A percentile compares a stretch with the other conserved stretches of the same genome.
Conservation (phyloP, 495 filamentous ascomycete genomes). For the Podospora bellae-mahoneyi region DNA sequence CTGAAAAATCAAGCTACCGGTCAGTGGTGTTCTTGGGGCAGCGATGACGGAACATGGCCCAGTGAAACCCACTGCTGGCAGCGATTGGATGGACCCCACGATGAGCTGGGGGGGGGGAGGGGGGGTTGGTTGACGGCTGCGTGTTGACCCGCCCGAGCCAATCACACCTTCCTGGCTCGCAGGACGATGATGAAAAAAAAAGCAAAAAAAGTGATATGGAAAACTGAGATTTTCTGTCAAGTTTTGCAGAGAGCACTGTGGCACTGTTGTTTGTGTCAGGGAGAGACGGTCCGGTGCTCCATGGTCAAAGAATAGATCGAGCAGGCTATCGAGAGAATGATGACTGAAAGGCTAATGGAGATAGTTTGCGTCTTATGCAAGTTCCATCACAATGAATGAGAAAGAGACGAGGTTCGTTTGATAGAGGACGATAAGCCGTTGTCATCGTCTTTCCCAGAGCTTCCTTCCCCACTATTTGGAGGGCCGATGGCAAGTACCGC, state of each 20-base stretch:
- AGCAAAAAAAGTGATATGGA: not conserved
- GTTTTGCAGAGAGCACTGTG: not conserved
- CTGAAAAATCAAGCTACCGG: not conserved
- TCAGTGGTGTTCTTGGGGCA: not conserved
- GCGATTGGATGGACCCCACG: not conserved
- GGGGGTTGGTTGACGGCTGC: not conserved
- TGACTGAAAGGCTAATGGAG: too few relatives aligned
- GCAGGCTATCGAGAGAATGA: too few relatives aligned
- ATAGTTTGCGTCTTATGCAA: too few relatives aligned
- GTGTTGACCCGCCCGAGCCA: not conserved
- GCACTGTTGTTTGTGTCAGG: not conserved
- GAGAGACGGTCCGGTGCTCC: not conserved
- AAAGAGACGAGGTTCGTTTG: too few relatives aligned
- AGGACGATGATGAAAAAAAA: not conserved
- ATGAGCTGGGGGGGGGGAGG: not conserved
- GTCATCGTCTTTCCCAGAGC: not conserved
- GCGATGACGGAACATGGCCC: slow-evolving; percentile 5
- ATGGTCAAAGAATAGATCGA: not conserved
- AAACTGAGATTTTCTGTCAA: not conserved
- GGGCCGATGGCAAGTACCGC: not conserved
- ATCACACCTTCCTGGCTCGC: slow-evolving; percentile 6
- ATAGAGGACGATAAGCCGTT: not conserved
- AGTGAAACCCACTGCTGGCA: not conserved
- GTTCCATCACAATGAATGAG: too few relatives aligned
- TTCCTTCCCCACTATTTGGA: not conserved